These are phyloP conservation scores for Termitomyces sp. DNA, from an alignment of 768 basidiomycete species.

Conservation along the genomic window DNA sequence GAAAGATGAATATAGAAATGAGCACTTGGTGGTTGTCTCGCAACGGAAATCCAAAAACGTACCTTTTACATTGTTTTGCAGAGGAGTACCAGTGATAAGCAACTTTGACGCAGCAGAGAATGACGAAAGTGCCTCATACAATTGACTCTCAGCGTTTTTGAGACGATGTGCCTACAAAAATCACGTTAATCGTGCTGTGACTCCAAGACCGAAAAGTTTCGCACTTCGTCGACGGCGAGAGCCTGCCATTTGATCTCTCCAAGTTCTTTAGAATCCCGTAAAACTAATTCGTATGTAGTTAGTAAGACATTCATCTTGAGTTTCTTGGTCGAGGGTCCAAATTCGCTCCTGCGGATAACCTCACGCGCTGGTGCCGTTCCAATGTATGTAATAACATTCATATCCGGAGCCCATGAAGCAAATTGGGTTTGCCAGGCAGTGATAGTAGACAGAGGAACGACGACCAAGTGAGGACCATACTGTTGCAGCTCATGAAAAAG, in stretches of 20 bases:
- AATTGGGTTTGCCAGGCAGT: conserved; percentile 98
- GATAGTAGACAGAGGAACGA: conserved; percentile 96
- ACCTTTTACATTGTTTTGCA: conserved; percentile 99
- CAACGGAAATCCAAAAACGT: conserved; percentile 7
- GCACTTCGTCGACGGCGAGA: conserved; percentile 90
- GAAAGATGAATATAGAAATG: neutral
- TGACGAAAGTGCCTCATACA: conserved; percentile 89
- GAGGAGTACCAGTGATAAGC: conserved; percentile 95
- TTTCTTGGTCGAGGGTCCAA: conserved; percentile 81
- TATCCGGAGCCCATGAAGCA: conserved; percentile 88
- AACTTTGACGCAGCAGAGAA: conserved; percentile 91
- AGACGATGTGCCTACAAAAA: conserved; percentile 80
- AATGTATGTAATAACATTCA: conserved; percentile 96
- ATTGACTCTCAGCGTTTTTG: conserved; percentile 96
- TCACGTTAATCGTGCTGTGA: conserved; percentile 12
- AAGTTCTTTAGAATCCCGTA: conserved; percentile 86
- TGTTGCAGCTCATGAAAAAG: conserved; percentile 90
- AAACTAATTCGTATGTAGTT: conserved; percentile 93
- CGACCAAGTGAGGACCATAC: conserved; percentile 95
- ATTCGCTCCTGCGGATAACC: conserved; percentile 90
- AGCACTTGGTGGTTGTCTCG: too few relatives aligned
- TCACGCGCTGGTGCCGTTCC: conserved; percentile 84
- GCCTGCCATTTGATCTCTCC: conserved; percentile 97
- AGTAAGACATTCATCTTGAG: conserved; percentile 96
- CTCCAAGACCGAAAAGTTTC: neutral